Base-by-base conservation (phyloP, 2,329 filamentous ascomycete species). In the Fusarium phyllophilum region DNA sequence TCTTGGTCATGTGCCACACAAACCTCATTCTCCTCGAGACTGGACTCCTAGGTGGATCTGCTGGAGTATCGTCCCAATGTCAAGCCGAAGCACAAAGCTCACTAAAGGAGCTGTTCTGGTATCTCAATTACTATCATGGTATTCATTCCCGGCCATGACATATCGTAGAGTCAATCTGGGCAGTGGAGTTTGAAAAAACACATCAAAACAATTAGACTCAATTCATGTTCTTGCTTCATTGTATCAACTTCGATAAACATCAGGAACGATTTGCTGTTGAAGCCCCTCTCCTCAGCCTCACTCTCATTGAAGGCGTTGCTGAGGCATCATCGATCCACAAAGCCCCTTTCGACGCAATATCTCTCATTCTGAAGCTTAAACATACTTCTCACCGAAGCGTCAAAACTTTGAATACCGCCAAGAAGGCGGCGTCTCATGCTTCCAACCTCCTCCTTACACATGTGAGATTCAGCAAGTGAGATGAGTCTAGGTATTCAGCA, bases 301-400 rank as follows among this genome's bases (percentile, higher is more conserved):
- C 14, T 45, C 7, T 8, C 31, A 49, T 58, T 59, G 39, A 52
- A 52, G 54, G 69, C 33, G 34, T 9, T 31, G 41, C 33, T 39
- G 14, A 13, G 17, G 46, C 57, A 54, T 73, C 69, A 67, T 75
- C 41, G 33, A 66, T 48, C 34, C 49, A 75, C 29, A 11, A 51
- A 46, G 54, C 34, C 38, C 44, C 29, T 13, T 34, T 52, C 33
- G 17, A 41, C 48, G 52, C 68, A 57, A 24, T 11, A 29, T 48
- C 39, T 38, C 57, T 42, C 45, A 22, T 26, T 46, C 20, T 24
- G 62, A 74, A 68, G 58, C 10, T 66, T 73, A 36, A 41, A 41
- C 17, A 29, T 49, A 6, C 12, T 62, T 41, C 62, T 38, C 58
- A 31, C 49, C 66, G 48, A 74, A 59, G 26, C 31, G 29, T 41